A percentile compares a stretch with the other conserved stretches of the same genome.
phyloP scores from a whole-genome alignment of 2,329 filamentous ascomycete species.

The Aspergillus terreus region DNA sequence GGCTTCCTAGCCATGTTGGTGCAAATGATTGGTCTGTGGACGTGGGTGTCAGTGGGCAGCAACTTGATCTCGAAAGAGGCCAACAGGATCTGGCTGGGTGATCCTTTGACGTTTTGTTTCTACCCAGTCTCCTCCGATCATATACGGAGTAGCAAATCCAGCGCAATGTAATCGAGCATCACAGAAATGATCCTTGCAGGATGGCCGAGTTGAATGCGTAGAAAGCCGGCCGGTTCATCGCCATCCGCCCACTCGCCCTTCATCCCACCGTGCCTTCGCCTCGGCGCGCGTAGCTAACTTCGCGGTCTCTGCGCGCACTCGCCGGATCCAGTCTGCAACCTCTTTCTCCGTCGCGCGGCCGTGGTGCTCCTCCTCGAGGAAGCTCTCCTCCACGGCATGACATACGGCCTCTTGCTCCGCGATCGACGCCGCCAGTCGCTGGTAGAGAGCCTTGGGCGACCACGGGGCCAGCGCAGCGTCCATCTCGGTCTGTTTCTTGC shows the following conservation, averaged over 20 bases:
- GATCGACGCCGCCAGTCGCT: constrained; percentile 70
- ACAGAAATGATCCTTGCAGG: too few species aligned
- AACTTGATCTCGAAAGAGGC: constrained; percentile 20
- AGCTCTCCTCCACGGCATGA: constrained; percentile 84
- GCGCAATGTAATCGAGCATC: too few species aligned
- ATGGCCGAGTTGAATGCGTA: too few species aligned
- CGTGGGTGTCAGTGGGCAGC: not conserved
- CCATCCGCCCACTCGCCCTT: constrained; percentile 93
- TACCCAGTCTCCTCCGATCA: too few species aligned
- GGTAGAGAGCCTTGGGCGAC: constrained; percentile 81
- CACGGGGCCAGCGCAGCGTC: constrained; percentile 80
- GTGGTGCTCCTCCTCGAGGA: constrained; percentile 63
- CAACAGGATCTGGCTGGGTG: constrained; percentile 11
- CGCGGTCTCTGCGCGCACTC: constrained; percentile 76
- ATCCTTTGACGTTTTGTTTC: not conserved
- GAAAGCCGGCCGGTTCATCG: constrained; percentile 50
- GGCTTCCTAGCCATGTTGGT: constrained; percentile 28
- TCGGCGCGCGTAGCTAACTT: constrained; percentile 77
- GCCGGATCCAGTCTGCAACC: constrained; percentile 75
- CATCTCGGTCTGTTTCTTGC: constrained; percentile 82
- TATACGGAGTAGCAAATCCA: too few species aligned
- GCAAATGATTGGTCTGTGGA: constrained; percentile 24
- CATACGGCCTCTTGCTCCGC: constrained; percentile 81
- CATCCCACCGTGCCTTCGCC: constrained; percentile 90
- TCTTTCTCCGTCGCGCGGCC: constrained; percentile 71